These are phyloP conservation scores for Clarireedia paspali DNA, from an alignment of 2,329 filamentous ascomycete species.

Conservation along the genomic window DNA sequence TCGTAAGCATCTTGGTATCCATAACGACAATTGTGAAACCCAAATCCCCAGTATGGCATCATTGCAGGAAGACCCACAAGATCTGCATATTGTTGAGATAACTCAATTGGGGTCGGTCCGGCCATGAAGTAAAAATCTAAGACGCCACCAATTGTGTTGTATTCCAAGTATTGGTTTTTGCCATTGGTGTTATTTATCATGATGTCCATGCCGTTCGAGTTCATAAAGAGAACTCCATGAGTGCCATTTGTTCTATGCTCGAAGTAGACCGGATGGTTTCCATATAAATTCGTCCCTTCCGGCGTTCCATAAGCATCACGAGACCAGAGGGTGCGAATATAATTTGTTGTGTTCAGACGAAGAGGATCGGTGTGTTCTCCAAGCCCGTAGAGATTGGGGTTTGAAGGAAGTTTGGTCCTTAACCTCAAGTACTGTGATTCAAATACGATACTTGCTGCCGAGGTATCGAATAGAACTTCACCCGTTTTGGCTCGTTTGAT, in stretches of 20 bases:
- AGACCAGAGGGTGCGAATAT: conserved; percentile 54
- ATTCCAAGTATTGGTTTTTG: conserved; percentile 60
- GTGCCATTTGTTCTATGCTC: conserved; percentile 51
- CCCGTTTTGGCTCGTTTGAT: conserved; percentile 41
- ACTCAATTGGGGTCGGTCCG: conserved; percentile 49
- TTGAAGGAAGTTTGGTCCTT: conserved; percentile 48
- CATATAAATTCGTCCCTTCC: conserved; percentile 50
- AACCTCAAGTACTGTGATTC: conserved; percentile 58
- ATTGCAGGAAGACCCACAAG: conserved; percentile 50
- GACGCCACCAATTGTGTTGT: conserved; percentile 70
- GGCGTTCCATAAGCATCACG: conserved; percentile 52
- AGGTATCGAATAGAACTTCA: conserved; percentile 54
- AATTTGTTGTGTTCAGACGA: conserved; percentile 49
- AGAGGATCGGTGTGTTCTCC: conserved; percentile 57
- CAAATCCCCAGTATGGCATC: conserved; percentile 58
- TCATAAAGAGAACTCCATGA: conserved; percentile 62
- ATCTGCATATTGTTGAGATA: conserved; percentile 51
- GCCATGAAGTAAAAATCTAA: conserved; percentile 64
- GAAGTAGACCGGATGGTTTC: conserved; percentile 56
- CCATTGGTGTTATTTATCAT: conserved; percentile 57
- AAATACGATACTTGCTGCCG: conserved; percentile 49
- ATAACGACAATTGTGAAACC: conserved; percentile 57
- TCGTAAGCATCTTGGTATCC: conserved; percentile 55
- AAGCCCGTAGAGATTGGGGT: conserved; percentile 56
- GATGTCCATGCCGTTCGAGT: conserved; percentile 71